Evolutionary conservation across 495 filamentous ascomycete genomes (phyloP).

Genomic region (Penicillium verhagenii): DNA sequence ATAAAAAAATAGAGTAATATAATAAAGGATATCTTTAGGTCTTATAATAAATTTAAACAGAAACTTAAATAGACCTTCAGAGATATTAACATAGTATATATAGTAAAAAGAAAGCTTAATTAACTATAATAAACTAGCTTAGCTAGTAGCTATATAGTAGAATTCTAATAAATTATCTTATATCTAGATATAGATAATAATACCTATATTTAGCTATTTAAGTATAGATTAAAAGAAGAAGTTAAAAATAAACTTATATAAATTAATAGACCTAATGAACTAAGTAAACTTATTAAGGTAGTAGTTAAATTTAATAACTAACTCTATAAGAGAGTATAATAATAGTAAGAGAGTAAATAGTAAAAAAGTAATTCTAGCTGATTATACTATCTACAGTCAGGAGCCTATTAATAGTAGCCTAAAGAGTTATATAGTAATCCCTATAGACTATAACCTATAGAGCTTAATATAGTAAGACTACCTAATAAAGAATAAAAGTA

Average conservation of each 20-base stretch:
- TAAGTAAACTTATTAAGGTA: not conserved
- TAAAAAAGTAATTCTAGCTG: too few relatives aligned
- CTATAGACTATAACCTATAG: not conserved
- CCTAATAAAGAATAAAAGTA: not conserved
- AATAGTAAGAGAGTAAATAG: not conserved
- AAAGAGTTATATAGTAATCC: too few relatives aligned
- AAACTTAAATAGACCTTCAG: not conserved
- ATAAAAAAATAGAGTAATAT: not conserved
- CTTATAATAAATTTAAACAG: not conserved
- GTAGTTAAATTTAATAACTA: not conserved
- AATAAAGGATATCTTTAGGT: not conserved
- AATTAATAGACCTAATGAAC: not conserved
- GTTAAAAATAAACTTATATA: not conserved
- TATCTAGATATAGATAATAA: not conserved
- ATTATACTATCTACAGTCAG: too few relatives aligned
- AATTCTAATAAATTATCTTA: not conserved
- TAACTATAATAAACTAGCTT: not conserved
- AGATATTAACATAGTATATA: not conserved
- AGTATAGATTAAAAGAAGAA: not conserved
- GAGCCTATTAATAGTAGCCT: too few relatives aligned
- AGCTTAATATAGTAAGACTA: conserved; percentile 2
- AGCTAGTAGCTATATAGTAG: not conserved
- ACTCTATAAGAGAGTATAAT: not conserved
- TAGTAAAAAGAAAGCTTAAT: not conserved
- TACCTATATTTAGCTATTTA: not conserved